A percentile compares a stretch with the other conserved stretches of the same genome.
These are phyloP conservation scores for Castanea crenata DNA, from an alignment of 306 rosid species.

Conservation along the genomic window DNA sequence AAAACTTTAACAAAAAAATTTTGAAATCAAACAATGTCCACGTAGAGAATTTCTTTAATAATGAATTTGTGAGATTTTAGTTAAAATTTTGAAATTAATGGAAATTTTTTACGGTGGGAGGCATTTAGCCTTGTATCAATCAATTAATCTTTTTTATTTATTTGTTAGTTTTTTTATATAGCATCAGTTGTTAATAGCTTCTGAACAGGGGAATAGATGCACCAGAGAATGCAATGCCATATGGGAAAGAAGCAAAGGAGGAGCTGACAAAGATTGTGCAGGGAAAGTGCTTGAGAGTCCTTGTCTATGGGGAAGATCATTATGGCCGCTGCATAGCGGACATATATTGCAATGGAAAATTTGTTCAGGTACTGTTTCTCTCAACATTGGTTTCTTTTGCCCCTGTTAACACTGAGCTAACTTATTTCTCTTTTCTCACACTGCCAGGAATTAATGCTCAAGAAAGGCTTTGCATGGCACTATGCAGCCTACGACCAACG, in stretches of 20 bases:
- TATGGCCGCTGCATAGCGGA: conserved; percentile 78
- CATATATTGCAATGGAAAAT: conserved; percentile 60
- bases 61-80: too few species aligned
- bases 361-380: conserved; percentile 63
- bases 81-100: too few species aligned
- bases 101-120: too few species aligned
- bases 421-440: conserved; percentile 6
- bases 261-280: conserved; percentile 61
- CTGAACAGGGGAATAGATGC: conserved; percentile 87
- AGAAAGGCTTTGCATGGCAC: conserved; percentile 91
- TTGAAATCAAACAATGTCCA: too few species aligned
- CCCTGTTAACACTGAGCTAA: not conserved
- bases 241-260: conserved; percentile 71
- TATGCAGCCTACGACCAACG: conserved; percentile 75
- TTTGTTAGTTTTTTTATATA: too few species aligned
- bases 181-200: not conserved
- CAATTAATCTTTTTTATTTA: conserved; percentile 6
- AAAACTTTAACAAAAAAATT: too few species aligned
- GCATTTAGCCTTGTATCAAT: not conserved
- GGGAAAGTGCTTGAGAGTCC: conserved; percentile 73
- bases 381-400: not conserved
- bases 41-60: too few species aligned
- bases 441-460: conserved; percentile 79
- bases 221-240: conserved; percentile 84
- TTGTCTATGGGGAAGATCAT: conserved; percentile 72